A percentile compares a stretch with the other conserved stretches of the same genome.
Conservation (phyloP, 228 moss, liverwort and hornwort species). For the Sphagnum magellanicum region DNA sequence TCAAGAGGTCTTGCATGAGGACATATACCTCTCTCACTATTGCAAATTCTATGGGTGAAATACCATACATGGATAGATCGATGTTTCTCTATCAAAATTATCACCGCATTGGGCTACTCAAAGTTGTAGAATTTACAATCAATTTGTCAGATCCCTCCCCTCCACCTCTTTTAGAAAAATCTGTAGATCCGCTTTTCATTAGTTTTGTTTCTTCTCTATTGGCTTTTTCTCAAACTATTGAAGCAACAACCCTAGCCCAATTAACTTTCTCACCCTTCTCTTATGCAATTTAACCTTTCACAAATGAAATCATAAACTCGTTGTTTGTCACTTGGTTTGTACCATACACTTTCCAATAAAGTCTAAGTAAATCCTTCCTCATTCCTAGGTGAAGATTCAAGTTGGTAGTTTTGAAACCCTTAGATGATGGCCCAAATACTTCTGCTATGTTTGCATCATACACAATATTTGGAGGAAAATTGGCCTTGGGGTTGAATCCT, state of each 20-base stretch:
- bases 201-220: too few species aligned
- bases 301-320: not conserved
- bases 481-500: not conserved
- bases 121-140: not conserved
- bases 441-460: not conserved
- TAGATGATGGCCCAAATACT: not conserved
- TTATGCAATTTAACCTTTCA: not conserved
- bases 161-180: not conserved
- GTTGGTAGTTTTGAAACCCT: not conserved
- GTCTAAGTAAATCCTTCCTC: not conserved
- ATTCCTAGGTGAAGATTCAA: not conserved
- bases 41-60: not conserved
- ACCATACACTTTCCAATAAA: not conserved
- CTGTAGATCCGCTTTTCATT: not conserved
- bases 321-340: not conserved
- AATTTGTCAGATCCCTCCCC: not conserved
- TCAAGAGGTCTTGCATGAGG: too few species aligned
- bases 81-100: not conserved
- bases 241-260: not conserved
- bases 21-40: not conserved
- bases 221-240: too few species aligned
- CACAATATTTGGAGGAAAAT: not conserved
- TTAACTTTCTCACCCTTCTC: not conserved
- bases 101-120: not conserved
- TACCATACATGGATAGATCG: not conserved